Evolutionary conservation across 345 rosid species (phyloP), one percentile per base, ranked within the genome.

Genomic region (Geranium brycei): DNA sequence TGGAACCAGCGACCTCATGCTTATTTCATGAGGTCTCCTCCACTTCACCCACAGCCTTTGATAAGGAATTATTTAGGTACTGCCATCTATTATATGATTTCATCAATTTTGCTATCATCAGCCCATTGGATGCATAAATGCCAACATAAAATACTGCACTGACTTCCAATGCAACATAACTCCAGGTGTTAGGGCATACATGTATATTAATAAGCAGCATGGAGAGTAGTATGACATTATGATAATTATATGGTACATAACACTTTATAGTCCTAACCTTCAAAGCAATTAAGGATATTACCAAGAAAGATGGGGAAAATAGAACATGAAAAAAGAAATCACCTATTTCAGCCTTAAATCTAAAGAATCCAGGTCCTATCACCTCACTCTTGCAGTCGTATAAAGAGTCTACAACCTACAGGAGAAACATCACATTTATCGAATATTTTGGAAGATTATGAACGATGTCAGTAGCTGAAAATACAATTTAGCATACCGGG

Each of bases 381-480:
- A 92, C 98, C 83, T 92, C 97, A 32, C 98, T 92, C 80, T 92
- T 92, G 83, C 98, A 92, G 79, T 92, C 98, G 69, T 92, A 92
- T 65, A 92, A 55, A 66, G 98, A 65, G 83, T 92, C 98, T 63
- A 92, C 97, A 71, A 81, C 98, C 98, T 92, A 70, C 69, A 78
- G 65, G 61, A 74, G 61, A 65, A 63, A 23, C 58, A 40, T 56
- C 55, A 55, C 19, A 63, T 38, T 6, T 14, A 16, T 77, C 19
- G 66, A 1, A 35, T 66, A 67, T 15, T 7, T 31, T 31, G 11
- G 15, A 60, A 62, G 7, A 1, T 28, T 61, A 38, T 6, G 14
- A 47, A 47, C 15, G 10, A 11, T 47, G 53, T 13, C 47, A 38
- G 47, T 5, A 5, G 47, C 3, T 13, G 13, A 8, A 47, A 47